phyloP scores from a whole-genome alignment of 2,329 filamentous ascomycete genomes.

The Lachnellula occidentalis region DNA sequence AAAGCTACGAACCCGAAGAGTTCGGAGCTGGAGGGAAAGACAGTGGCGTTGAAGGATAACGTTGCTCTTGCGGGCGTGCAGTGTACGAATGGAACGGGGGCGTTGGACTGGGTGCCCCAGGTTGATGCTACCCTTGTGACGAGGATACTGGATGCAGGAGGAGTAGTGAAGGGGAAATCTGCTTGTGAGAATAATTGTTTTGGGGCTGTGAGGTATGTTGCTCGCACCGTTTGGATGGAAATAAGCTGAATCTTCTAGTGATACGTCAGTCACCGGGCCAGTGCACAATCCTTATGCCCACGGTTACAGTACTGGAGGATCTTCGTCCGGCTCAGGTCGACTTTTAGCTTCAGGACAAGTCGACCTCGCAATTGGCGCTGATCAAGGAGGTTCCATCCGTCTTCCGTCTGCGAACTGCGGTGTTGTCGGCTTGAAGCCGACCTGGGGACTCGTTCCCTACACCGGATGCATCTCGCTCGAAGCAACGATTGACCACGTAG shows the following conservation, averaged over 20 bases:
- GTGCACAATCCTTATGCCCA: constrained; percentile 39
- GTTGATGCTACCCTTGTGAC: constrained; percentile 22
- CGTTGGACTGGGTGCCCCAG: constrained; percentile 19
- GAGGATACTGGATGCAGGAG: constrained; percentile 21
- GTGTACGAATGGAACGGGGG: constrained; percentile 24
- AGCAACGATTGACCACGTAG: constrained; percentile 45
- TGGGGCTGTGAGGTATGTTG: constrained; percentile 20
- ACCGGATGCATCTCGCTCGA: constrained; percentile 41
- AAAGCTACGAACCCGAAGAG: constrained; percentile 27
- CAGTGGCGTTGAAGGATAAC: constrained; percentile 23
- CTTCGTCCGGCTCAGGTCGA: constrained; percentile 42
- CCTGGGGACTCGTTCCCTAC: constrained; percentile 25
- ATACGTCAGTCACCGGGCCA: constrained; percentile 20
- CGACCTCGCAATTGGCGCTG: constrained; percentile 35
- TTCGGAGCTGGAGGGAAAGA: constrained; percentile 14
- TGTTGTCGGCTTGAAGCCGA: constrained; percentile 25
- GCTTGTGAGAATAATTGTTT: constrained; percentile 27
- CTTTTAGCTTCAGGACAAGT: constrained; percentile 40
- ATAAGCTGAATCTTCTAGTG: constrained; percentile 4
- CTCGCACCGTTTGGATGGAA: neutral
- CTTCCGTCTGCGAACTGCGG: constrained; percentile 23
- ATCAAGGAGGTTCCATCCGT: constrained; percentile 27
- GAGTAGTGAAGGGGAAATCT: constrained; percentile 20
- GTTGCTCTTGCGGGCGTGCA: constrained; percentile 20
- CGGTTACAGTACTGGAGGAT: constrained; percentile 45